Evolutionary conservation across 2,329 filamentous ascomycete species (phyloP), one percentile per base, ranked within the genome.

Genomic region (Apiospora aurea): DNA sequence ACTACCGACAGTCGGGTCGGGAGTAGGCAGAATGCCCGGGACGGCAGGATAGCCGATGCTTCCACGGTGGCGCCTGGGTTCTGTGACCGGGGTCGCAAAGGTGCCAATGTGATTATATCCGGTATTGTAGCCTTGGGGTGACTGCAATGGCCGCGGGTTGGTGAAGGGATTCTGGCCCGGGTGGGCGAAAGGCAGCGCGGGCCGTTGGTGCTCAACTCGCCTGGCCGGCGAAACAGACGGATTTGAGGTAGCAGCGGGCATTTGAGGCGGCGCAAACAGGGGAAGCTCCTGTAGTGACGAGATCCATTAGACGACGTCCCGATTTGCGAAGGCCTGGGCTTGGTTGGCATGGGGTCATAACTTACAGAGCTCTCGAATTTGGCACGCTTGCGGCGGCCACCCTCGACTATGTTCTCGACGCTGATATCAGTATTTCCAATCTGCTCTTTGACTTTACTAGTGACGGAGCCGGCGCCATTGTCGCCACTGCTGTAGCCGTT

Each of bases 341-440:
- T 64, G 43, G 72, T 72, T 64, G 43, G 72, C 72, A 26, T 34
- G 26, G n/a, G 26, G 29, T n/a, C 46, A 34, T 13, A 51, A 88
- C 96, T 91, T 92, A 98, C 96, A 83, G 96, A 98, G 86, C 96
- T 98, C 83, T 98, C 96, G 85, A 93, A 93, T 83, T 97, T 98
- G 78, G 96, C 94, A 80, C 95, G 91, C 87, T 98, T 98, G 80
- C 96, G 92, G 82, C 96, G 92, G 76, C 96, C 95, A 80, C 97
- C 96, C 83, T 98, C 96, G 74, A 99, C 93, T 82, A 99, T 98
- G 81, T 99, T 99, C 77, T 98, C 95, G 77, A 98, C 90, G 81
- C 96, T 98, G 80, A 99, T 99, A 77, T 99, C 96, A 21, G 96
- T 97, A 81, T 94, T 98, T 68, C 94, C 95, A 78, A 97, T 90